Percentiles rank a stretch among this genome's conserved stretches.
Evolutionary conservation across 2,329 filamentous ascomycete species (phyloP).

Genomic region (Aureobasidium sp.): DNA sequence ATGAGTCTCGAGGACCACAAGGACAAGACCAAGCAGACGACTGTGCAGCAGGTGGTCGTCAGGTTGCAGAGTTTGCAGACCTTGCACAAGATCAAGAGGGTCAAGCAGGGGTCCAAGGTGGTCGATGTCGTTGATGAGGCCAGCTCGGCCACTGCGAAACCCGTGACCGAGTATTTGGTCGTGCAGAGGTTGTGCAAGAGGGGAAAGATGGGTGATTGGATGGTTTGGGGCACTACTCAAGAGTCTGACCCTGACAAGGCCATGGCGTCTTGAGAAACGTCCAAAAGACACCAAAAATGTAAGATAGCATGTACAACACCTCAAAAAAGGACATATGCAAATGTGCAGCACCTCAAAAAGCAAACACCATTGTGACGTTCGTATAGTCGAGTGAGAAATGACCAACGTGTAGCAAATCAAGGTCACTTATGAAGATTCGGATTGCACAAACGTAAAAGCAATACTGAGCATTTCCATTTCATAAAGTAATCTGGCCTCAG

Average conservation of each 20-base stretch:
- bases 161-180: constrained; percentile 45
- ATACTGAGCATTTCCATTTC: constrained; percentile 15
- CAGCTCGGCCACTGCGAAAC: constrained; percentile 29
- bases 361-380: too few species aligned
- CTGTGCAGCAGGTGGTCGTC: constrained; percentile 20
- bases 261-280: neutral
- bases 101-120: constrained; percentile 28
- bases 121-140: constrained; percentile 31
- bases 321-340: too few species aligned
- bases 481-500: neutral
- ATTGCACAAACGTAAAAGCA: neutral
- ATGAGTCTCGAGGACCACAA: constrained; percentile 25
- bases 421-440: too few species aligned
- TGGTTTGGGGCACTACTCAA: constrained; percentile 43
- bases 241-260: constrained; percentile 34
- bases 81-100: constrained; percentile 19
- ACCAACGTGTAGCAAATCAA: too few species aligned
- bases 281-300: neutral
- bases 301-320: neutral
- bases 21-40: constrained; percentile 20
- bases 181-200: constrained; percentile 40
- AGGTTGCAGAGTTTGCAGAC: constrained; percentile 19
- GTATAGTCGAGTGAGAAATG: too few species aligned
- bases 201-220: constrained; percentile 40
- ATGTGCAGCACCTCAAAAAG: too few species aligned